Evolutionary conservation across 2,329 filamentous ascomycete genomes (phyloP).

Genomic region (Xylariaceae sp.): DNA sequence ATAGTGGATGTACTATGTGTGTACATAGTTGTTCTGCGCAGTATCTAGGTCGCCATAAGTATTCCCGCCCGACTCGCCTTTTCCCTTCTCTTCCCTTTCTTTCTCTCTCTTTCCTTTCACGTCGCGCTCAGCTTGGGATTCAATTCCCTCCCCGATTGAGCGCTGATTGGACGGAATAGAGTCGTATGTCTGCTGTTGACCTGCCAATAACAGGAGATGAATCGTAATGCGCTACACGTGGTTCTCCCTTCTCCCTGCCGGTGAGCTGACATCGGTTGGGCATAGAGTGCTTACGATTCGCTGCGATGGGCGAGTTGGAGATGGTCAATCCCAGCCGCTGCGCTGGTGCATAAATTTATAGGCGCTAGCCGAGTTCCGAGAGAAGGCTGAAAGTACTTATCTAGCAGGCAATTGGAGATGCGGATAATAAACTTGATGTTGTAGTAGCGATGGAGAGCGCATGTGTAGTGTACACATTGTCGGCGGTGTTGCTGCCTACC

Average conservation of each 20-base stretch:
- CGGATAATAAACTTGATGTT: not conserved
- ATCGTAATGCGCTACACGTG: not conserved
- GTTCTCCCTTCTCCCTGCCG: not conserved
- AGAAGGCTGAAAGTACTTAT: not conserved
- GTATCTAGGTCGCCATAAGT: too few species aligned
- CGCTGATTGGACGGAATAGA: too few species aligned
- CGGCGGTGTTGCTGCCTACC: too few species aligned
- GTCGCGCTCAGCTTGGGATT: too few species aligned
- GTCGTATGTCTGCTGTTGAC: too few species aligned
- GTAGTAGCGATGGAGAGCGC: not conserved
- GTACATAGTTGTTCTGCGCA: too few species aligned
- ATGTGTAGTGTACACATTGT: not conserved
- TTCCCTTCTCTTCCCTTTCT: too few species aligned
- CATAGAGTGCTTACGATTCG: not conserved
- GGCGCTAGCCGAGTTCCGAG: not conserved
- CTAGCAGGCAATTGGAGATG: not conserved
- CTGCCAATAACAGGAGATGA: not conserved
- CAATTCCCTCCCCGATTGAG: too few species aligned
- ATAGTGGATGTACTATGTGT: not conserved
- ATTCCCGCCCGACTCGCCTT: too few species aligned
- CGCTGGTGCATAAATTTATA: not conserved
- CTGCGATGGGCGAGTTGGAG: not conserved
- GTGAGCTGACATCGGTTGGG: not conserved
- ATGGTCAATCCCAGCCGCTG: not conserved
- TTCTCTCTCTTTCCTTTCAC: too few species aligned